Evolutionary conservation across 768 basidiomycete genomes (phyloP), one percentile per base, ranked within the genome.

Genomic region (Naematelia encephala): DNA sequence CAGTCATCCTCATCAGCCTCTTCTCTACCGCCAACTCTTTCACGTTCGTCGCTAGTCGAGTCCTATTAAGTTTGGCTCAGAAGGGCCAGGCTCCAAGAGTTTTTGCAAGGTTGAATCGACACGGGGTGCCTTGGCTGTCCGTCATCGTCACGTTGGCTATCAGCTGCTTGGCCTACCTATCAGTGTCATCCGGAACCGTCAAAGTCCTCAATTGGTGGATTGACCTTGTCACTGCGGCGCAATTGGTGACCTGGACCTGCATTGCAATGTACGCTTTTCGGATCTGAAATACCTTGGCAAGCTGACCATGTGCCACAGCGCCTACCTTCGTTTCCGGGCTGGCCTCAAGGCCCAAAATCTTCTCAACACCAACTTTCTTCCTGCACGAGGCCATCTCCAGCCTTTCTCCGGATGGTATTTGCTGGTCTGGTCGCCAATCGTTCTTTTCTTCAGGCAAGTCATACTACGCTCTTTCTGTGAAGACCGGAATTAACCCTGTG

Each of bases 171-270:
- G 58, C 67, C 0, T 69, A 69, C 53, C 63, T 69, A 21, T 58
- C 62, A 11, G 58, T 72, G 11, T 67, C 65, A 12, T 64, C 68
- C 5, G 68, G 68, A 30, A 69, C 69, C n/a, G 61, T 62, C 51
- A 66, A 65, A 43, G 67, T 71, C 0, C 60, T 71, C 19, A 53
- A 54, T 21, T 71, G 69, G 69, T 71, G 69, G 69, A 60, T 71
- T 44, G 53, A 60, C 29, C 39, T 71, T 13, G 67, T 69, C 53
- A 66, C 64, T 12, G 60, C 64, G 5, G 62, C 67, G 16, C 67
- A 68, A 50, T 57, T 69, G 13, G 56, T 68, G 42, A 66, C 64
- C 21, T 66, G 67, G 62, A n/a, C n/a, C n/a, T n/a, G n/a, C n/a
- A 65, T 68, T 29, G 64, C 58, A 19, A 52, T 64, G 57, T 56